Base-by-base conservation (phyloP, 2,329 filamentous ascomycete species). In the Drechslera avenae region DNA sequence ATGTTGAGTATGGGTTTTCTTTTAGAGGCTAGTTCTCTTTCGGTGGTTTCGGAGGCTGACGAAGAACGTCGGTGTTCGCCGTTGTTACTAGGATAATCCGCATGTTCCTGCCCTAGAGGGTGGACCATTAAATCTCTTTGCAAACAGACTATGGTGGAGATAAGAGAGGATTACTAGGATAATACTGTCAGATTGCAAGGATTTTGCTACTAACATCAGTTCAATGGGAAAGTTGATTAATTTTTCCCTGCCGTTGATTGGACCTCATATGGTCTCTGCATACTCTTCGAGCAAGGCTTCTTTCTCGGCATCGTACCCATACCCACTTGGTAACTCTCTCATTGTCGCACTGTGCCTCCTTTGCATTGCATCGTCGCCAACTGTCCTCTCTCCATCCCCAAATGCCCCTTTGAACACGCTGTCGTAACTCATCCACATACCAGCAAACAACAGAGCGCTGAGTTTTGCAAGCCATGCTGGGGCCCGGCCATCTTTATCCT, bases 361-460 rank as follows among this genome's bases (percentile, higher is more conserved):
- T 39, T 10, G 12, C 17, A 54, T 28, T n/a, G 46, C 56, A 21
- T 64, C 63, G 21, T 65, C 63, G 6, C 62, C 67, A 30, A 66
- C 55, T 0, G 83, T 86, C 61, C 84, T 83, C 79, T 97, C 93
- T 0, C 94, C 94, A 67, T 97, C 89, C 0, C 93, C 93, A 78
- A 95, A 97, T 0, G 87, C 33, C 1, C 74, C 76, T 71, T 84
- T 86, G 59, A 88, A 87, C 14, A 84, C 67, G 0, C 43, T 53
- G 74, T 91, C 88, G 73, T 91, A 90, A 39, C 74, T 80, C 37
- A 60, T 64, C 89, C 88, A 92, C 60, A 86, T 73, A 0, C 78
- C 68, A 1, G 75, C 79, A 51, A 88, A 85, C 1, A 88, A 10
- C 1, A 78, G 71, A 1, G 78, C 80, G 48, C 81, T 77, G 0